Conservation (phyloP, 768 basidiomycete species). For the Tricholoma matsutake region DNA sequence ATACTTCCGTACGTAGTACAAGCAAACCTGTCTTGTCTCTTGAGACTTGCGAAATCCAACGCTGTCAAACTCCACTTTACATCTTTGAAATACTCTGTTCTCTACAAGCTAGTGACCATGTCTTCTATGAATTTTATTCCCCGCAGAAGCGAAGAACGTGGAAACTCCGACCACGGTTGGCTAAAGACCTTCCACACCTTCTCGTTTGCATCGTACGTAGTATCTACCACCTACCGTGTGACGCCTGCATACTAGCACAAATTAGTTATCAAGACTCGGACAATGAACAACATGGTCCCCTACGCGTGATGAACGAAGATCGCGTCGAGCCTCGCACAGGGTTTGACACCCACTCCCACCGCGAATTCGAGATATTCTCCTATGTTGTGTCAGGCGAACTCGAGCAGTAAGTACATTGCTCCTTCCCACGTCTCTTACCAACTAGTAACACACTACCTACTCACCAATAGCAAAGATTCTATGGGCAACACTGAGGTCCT, state of each 20-base stretch:
- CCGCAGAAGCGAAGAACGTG: slow-evolving; percentile 61
- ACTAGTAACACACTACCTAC: background rate
- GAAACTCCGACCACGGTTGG: slow-evolving; percentile 80
- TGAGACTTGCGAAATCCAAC: slow-evolving; percentile 34
- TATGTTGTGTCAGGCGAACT: slow-evolving; percentile 79
- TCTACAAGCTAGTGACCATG: slow-evolving; percentile 17
- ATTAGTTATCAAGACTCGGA: slow-evolving; percentile 56
- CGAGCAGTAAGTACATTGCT: slow-evolving; percentile 60
- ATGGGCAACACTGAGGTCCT: slow-evolving; percentile 91
- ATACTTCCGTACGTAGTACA: slow-evolving; percentile 29
- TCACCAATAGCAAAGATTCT: slow-evolving; percentile 69
- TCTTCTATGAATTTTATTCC: slow-evolving; percentile 41
- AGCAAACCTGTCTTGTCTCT: slow-evolving; percentile 37
- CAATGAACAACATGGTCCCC: slow-evolving; percentile 62
- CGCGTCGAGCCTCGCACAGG: slow-evolving; percentile 74
- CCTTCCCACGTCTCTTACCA: background rate
- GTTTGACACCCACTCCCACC: slow-evolving; percentile 82
- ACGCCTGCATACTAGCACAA: background rate
- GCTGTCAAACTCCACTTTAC: slow-evolving; percentile 25
- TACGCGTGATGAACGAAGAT: slow-evolving; percentile 93
- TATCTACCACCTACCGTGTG: background rate
- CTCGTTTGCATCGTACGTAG: slow-evolving; percentile 62
- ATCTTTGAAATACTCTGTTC: slow-evolving; percentile 6
- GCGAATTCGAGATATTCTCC: slow-evolving; percentile 89
- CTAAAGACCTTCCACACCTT: slow-evolving; percentile 88